Base-by-base conservation (phyloP, 2,329 filamentous ascomycete genomes). In the Trichoderma sp. region DNA sequence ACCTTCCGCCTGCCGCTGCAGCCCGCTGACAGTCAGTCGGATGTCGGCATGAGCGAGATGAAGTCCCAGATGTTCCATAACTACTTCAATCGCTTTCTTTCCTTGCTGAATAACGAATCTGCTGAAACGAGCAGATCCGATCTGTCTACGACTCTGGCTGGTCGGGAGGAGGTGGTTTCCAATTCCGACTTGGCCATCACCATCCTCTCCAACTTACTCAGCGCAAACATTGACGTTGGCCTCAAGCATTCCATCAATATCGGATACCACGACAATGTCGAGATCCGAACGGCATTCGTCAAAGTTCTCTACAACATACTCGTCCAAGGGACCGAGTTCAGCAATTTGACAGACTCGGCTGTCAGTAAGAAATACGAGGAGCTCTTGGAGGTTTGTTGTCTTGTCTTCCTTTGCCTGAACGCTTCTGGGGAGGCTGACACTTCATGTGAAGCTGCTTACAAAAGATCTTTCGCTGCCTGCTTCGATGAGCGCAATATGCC, bases 1-100 rank as follows among this genome's bases (percentile, higher is more conserved):
- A 89, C 88, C 0, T 89, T 86, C 72, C 84, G 88, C 12, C 78
- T 90, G 5, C 88, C 88, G 17, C 77, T 90, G 15, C 88, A 90
- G 68, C 86, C 88, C 1, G 82, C 83, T 1, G 88, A 90, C 60
- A 85, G 84, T 5, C 86, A 88, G 68, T 86, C 82, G 14, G 88
- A 90, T 74, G 87, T 85, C 1, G 85, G 87, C 51, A 87, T 85
- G 61, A 89, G 86, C 68, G 88, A 90, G 73, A 80, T 88, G 60
- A 90, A 90, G 72, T 88, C 86, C 0, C 85, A 90, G 70, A 87
- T 90, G 83, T 90, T 90, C 71, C 86, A 89, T 67, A 86, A 84
- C 7, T 90, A 90, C 73, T 90, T 90, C 76, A 90, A 88, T 67
- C 81, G 87, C 7, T 90, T 90, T 71, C 78, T 90, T 21, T 88